phyloP scores from a whole-genome alignment of 371 early-diverging fungal species.

The Rhizomucor miehei region DNA sequence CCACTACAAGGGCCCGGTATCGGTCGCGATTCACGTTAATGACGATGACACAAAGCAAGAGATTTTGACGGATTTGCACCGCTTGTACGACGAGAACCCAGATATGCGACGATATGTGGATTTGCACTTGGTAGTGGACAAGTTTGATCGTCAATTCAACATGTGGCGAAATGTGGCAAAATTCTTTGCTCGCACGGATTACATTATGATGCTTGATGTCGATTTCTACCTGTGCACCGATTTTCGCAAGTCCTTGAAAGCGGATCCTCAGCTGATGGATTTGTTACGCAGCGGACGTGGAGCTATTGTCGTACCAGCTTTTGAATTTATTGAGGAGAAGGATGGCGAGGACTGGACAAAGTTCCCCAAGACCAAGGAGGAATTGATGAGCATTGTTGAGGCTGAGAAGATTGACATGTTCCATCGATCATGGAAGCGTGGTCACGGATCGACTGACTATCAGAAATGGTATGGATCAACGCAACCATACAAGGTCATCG shows the following conservation, averaged over 20 bases:
- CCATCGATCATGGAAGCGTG: constrained; percentile 50
- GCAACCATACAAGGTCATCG: constrained; percentile 47
- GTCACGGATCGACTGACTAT: constrained; percentile 61
- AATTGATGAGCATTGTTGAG: constrained; percentile 38
- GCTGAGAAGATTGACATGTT: constrained; percentile 57
- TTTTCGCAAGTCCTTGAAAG: constrained; percentile 41
- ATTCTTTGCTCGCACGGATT: constrained; percentile 57
- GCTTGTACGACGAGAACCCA: constrained; percentile 46
- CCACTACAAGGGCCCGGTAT: constrained; percentile 56
- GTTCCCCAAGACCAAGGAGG: constrained; percentile 44
- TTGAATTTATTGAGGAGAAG: constrained; percentile 50
- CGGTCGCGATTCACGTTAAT: constrained; percentile 62
- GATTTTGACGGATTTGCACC: constrained; percentile 44
- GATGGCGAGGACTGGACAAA: constrained; percentile 52
- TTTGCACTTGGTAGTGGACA: constrained; percentile 57
- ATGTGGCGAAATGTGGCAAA: constrained; percentile 68
- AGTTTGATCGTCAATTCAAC: constrained; percentile 61
- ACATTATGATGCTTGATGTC: constrained; percentile 60
- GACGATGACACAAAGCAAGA: constrained; percentile 52
- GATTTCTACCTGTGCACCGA: constrained; percentile 64
- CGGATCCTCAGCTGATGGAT: constrained; percentile 40
- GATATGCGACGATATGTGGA: constrained; percentile 55
- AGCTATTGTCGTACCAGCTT: constrained; percentile 61
- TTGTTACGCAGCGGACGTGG: constrained; percentile 41
- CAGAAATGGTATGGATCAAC: constrained; percentile 45